Evolutionary conservation across 371 early-diverging fungal genomes (phyloP).

Genomic region (Blastocladiella emersonii): DNA sequence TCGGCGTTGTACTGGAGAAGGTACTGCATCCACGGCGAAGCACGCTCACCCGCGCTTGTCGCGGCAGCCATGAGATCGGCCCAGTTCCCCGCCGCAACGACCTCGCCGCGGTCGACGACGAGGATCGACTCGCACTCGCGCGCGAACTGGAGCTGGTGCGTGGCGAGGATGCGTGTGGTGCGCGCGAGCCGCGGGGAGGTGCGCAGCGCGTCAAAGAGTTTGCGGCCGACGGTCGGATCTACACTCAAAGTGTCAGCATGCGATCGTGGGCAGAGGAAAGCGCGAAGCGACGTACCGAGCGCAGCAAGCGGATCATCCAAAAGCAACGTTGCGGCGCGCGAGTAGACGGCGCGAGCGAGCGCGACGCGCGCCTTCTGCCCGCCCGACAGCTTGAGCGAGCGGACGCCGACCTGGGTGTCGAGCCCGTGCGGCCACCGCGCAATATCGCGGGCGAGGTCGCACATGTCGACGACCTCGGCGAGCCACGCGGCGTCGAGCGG

Average conservation of each 20-base stretch:
- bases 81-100: constrained; percentile 2
- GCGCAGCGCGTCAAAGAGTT: constrained; percentile 19
- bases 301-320: constrained; percentile 33
- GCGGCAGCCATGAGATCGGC: no score
- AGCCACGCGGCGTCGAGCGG: constrained; percentile 17
- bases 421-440: constrained; percentile 17
- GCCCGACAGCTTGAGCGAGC: constrained; percentile 28
- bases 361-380: constrained; percentile 30
- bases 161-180: constrained; percentile 15
- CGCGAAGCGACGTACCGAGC: no score
- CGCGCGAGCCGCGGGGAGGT: constrained; percentile 7
- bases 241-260: no score
- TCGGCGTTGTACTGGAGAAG: no score
- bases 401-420: constrained; percentile 28
- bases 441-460: constrained; percentile 24
- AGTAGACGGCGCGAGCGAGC: constrained; percentile 26
- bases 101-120: constrained; percentile 10
- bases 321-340: constrained; percentile 20
- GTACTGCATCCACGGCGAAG: not conserved
- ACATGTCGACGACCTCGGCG: constrained; percentile 16
- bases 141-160: constrained; percentile 23
- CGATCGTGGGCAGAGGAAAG: no score
- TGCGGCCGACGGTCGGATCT: constrained; percentile 25
- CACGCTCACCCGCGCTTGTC: no score
- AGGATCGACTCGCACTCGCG: constrained; percentile 9